A percentile compares a stretch with the other conserved stretches of the same genome.
These are phyloP conservation scores for Penicillium sp. DNA, from an alignment of 2,329 filamentous ascomycete species.

Conservation along the genomic window DNA sequence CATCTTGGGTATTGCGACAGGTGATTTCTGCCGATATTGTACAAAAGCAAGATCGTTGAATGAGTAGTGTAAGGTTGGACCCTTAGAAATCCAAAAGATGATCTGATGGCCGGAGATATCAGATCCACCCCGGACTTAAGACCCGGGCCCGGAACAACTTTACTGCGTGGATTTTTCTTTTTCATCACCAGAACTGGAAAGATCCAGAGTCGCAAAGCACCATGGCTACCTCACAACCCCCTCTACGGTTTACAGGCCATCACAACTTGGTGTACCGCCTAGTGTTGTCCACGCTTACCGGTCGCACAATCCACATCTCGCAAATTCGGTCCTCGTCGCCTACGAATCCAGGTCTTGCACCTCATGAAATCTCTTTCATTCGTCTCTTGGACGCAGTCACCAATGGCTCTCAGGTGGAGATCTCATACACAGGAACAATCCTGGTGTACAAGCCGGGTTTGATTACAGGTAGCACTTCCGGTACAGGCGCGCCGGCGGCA, in stretches of 20 bases:
- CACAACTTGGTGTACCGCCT: constrained; percentile 81
- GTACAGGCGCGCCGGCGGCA: constrained; percentile 72
- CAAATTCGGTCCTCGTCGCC: constrained; percentile 87
- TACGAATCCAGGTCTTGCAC: constrained; percentile 83
- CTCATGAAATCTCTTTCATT: constrained; percentile 93
- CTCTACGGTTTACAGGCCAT: constrained; percentile 79
- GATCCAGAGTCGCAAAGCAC: constrained; percentile 10
- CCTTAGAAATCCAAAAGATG: neutral
- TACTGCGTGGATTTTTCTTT: constrained; percentile 36
- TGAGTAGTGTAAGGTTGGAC: constrained; percentile 1
- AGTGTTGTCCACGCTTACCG: constrained; percentile 86
- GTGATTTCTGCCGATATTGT: neutral
- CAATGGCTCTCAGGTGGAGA: constrained; percentile 92
- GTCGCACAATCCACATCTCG: constrained; percentile 85
- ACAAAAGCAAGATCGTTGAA: neutral
- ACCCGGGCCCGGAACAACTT: constrained; percentile 30
- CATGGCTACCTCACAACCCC: constrained; percentile 50
- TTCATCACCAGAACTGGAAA: constrained; percentile 8
- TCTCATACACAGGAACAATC: constrained; percentile 93
- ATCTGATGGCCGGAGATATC: constrained; percentile 31
- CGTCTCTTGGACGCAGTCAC: constrained; percentile 92
- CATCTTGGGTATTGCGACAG: constrained; percentile 23
- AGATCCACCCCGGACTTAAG: constrained; percentile 22
- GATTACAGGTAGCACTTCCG: constrained; percentile 81
- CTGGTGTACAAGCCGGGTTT: constrained; percentile 89